Evolutionary conservation across 352 stramenopile genomes (phyloP).

Genomic region (Globisporangium okanoganense): DNA sequence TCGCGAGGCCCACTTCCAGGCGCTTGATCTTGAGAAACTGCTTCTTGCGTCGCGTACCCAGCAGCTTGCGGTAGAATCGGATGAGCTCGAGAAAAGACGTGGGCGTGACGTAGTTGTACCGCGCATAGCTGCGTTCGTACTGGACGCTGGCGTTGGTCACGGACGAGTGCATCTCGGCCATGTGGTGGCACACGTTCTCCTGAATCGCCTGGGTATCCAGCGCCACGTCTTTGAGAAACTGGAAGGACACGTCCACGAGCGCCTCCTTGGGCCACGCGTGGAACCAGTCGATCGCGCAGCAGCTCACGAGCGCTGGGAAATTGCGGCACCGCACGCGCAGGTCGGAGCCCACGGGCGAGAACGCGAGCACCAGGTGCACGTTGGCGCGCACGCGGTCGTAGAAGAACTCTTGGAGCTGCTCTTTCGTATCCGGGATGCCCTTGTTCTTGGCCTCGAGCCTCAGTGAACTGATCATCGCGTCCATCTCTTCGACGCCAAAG

Average conservation of each 20-base stretch:
- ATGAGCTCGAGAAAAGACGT: conserved; percentile 93
- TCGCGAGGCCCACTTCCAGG: conserved; percentile 81
- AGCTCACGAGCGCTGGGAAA: conserved; percentile 77
- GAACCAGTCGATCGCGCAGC: conserved; percentile 88
- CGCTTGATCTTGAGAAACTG: conserved; percentile 67
- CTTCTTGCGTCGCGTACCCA: conserved; percentile 51
- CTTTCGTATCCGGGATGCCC: conserved; percentile 86
- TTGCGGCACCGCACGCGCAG: conserved; percentile 73
- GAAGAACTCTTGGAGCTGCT: conserved; percentile 90
- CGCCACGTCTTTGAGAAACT: conserved; percentile 81
- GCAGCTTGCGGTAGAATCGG: conserved; percentile 86
- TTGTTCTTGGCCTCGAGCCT: conserved; percentile 78
- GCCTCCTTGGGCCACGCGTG: conserved; percentile 89
- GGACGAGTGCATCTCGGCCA: conserved; percentile 89
- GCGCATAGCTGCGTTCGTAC: conserved; percentile 70
- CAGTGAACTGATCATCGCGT: conserved; percentile 76
- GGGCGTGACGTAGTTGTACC: conserved; percentile 92
- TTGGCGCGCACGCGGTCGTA: conserved; percentile 85
- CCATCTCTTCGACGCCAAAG: conserved; percentile 86
- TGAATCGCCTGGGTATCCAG: conserved; percentile 64
- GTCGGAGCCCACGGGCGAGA: conserved; percentile 74
- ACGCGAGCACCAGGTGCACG: conserved; percentile 84
- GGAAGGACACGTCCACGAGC: conserved; percentile 80
- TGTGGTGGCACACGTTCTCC: conserved; percentile 92
- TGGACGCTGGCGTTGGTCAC: conserved; percentile 73